Evolutionary conservation across 305 asterid genomes (phyloP), one percentile per base, ranked within the genome.

Genomic region (Ajuga reptans): DNA sequence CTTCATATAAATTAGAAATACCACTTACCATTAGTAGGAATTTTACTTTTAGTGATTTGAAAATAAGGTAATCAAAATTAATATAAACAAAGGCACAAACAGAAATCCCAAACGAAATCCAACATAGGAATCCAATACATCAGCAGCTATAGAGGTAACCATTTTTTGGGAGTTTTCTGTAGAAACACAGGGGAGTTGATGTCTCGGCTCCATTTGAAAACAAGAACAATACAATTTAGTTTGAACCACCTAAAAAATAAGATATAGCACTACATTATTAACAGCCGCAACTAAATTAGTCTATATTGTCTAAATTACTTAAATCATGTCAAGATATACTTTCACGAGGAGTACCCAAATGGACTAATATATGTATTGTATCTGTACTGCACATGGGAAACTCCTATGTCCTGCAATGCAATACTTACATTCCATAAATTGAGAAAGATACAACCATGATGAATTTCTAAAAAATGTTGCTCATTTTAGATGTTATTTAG

Each of bases 1-100:
- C 99, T 94, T 75, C 72, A 84, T 29, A 74, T 78, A 74, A 73
- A 46, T 64, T 46, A 71, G 57, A 63, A 62, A 33, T 60, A 49
- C 18, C 52, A 54, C 43, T 71, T 61, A 75, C 27, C 39, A 17
- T 29, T 58, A 60, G 58, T 29, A 52, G 41, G 39, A 29, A 34
- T 10, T 39, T 53, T n/a, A 53, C 29, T 7, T 17, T 55, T 33
- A 12, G 37, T 9, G 6, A 54, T 15, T 42, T 5, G 29, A 33
- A 64, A n/a, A 4, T 4, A 56, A 18, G 10, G 7, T 58, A 27
- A 43, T 37, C n/a, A 31, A 39, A 12, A 53, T 65, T 46, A 14
- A 65, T 37, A 14, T 12, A 63, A 29, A 53, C 12, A 41, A 50
- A 39, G 36, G 60, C 60, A 18, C 12, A 29, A 53, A 50, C 64